Conservation (phyloP, 345 rosid genomes). For the Euphorbia pulcherrima region DNA sequence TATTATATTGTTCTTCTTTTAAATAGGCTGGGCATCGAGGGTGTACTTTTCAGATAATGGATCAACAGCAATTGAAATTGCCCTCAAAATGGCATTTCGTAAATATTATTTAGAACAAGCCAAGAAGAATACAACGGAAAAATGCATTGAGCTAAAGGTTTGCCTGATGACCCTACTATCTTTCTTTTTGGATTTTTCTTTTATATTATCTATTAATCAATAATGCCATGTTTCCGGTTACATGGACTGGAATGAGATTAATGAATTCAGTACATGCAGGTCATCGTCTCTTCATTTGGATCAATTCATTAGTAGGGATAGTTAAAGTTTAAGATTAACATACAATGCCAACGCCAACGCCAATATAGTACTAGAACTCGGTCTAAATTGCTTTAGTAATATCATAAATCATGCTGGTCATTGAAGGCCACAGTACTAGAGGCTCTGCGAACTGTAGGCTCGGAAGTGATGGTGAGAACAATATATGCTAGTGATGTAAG, state of each 20-base stretch:
- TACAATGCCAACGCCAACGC: too few species aligned
- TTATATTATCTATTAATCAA: neutral
- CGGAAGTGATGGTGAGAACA: neutral
- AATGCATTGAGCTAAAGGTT: constrained; percentile 54
- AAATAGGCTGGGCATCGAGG: constrained; percentile 93
- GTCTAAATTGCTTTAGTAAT: neutral
- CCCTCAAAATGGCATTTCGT: constrained; percentile 96
- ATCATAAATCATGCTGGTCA: neutral
- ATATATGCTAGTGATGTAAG: neutral
- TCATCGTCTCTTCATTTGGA: neutral
- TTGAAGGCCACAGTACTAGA: neutral
- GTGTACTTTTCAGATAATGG: constrained; percentile 88
- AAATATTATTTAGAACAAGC: constrained; percentile 44
- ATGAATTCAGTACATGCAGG: constrained; percentile 1
- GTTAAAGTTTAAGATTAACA: neutral
- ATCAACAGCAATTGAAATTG: constrained; percentile 90
- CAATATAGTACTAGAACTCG: too few species aligned
- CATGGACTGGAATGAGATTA: neutral
- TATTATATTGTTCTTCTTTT: constrained; percentile 15
- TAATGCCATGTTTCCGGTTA: neutral
- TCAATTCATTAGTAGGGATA: neutral
- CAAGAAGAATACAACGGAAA: constrained; percentile 31
- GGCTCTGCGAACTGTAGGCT: too few species aligned
- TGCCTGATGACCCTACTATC: constrained; percentile 10
- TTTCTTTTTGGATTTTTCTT: constrained; percentile 9